Evolutionary conservation across 2,329 filamentous ascomycete species (phyloP).

Genomic region (Ceratocystis eucalypticola): DNA sequence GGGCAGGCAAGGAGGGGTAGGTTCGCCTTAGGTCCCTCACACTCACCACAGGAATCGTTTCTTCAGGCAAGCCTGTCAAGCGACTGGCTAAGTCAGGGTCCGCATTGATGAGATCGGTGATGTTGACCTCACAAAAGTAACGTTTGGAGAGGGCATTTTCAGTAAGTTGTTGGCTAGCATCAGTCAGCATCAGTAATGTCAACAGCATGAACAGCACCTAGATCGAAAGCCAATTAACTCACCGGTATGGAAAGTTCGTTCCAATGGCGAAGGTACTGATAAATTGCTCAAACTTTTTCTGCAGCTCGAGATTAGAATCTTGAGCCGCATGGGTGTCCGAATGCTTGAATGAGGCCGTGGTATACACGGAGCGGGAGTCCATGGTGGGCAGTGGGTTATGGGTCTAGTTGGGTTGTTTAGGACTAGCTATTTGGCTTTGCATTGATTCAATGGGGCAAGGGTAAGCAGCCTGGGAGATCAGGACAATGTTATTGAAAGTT

Average conservation of each 20-base stretch:
- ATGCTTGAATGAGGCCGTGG: constrained; percentile 24
- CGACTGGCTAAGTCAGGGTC: constrained; percentile 89
- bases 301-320: constrained; percentile 58
- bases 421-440: background rate
- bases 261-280: constrained; percentile 24
- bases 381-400: constrained; percentile 1
- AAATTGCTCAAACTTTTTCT: constrained; percentile 74
- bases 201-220: background rate
- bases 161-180: constrained; percentile 70
- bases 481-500: no score
- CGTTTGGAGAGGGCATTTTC: constrained; percentile 91
- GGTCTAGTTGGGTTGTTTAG: no score
- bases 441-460: background rate
- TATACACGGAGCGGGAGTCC: constrained; percentile 18
- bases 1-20: background rate
- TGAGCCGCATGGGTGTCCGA: constrained; percentile 50
- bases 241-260: constrained; percentile 16
- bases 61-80: constrained; percentile 75
- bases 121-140: constrained; percentile 92
- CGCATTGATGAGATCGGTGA: constrained; percentile 88
- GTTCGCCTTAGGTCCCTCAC: constrained; percentile 11
- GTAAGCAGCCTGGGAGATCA: background rate
- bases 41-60: constrained; percentile 65
- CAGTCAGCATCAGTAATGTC: background rate
- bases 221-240: background rate